Evolutionary conservation across 495 filamentous ascomycete genomes (phyloP).

Genomic region (Tuber aestivum): DNA sequence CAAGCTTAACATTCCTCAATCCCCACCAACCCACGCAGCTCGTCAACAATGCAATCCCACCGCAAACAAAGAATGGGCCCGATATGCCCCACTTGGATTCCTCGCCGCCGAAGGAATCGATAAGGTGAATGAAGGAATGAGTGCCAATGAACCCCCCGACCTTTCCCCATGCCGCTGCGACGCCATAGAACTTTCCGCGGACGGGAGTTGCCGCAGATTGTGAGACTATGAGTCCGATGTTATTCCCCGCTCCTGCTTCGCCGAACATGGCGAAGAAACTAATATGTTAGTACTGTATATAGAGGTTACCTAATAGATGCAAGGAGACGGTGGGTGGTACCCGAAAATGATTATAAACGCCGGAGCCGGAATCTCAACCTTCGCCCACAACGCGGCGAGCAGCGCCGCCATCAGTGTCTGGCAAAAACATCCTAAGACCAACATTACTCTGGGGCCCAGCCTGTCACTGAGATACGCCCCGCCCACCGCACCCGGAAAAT

Average conservation of each 20-base stretch:
- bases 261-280: conserved; percentile 76
- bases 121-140: conserved; percentile 69
- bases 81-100: conserved; percentile 56
- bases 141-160: conserved; percentile 88
- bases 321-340: not conserved
- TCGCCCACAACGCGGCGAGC: conserved; percentile 70
- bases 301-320: not conserved
- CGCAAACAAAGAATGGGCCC: conserved; percentile 73
- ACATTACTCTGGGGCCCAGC: conserved; percentile 65
- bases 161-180: conserved; percentile 79
- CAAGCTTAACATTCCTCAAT: conserved; percentile 55
- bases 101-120: conserved; percentile 56
- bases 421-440: conserved; percentile 59
- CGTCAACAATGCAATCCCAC: conserved; percentile 58
- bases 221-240: conserved; percentile 79
- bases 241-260: conserved; percentile 82
- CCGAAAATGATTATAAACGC: conserved; percentile 33
- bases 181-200: conserved; percentile 84
- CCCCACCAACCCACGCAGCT: conserved; percentile 55
- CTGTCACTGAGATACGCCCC: conserved; percentile 71
- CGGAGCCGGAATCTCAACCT: conserved; percentile 44
- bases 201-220: conserved; percentile 84
- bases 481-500: conserved; percentile 71
- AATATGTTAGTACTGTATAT: conserved; percentile 43
- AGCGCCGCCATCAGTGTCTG: conserved; percentile 79